phyloP scores from a whole-genome alignment of 306 rosid species.

The Prunus padus region DNA sequence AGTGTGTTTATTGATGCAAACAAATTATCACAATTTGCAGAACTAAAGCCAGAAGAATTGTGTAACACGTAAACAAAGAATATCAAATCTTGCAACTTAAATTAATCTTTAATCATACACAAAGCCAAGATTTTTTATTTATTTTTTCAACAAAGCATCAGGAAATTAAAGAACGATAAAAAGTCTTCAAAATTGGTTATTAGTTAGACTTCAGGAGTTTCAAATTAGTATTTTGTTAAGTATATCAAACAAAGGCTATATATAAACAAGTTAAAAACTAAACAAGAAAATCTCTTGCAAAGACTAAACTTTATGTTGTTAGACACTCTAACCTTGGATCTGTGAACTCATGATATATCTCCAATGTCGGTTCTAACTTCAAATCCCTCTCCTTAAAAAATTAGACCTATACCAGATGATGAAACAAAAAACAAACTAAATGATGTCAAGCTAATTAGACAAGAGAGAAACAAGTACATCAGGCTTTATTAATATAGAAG shows the following conservation, averaged over 20 bases:
- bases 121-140: not conserved
- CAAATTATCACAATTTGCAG: not conserved
- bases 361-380: not conserved
- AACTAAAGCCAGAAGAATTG: not conserved
- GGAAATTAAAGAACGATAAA: not conserved
- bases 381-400: not conserved
- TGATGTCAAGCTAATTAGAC: not conserved
- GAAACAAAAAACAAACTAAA: not conserved
- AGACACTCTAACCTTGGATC: not conserved
- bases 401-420: not conserved
- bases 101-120: not conserved
- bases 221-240: not conserved
- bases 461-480: not conserved
- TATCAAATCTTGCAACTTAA: not conserved
- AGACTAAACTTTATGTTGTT: no score
- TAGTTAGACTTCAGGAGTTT: not conserved
- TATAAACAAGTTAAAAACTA: not conserved
- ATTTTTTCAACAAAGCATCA: not conserved
- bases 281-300: not conserved
- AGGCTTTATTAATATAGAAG: not conserved
- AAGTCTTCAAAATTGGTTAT: not conserved
- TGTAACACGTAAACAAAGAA: not conserved
- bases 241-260: not conserved
- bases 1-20: not conserved
- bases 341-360: not conserved